Conservation (phyloP, 176 grass and related monocot genomes). For the Luzula sylvatica region DNA sequence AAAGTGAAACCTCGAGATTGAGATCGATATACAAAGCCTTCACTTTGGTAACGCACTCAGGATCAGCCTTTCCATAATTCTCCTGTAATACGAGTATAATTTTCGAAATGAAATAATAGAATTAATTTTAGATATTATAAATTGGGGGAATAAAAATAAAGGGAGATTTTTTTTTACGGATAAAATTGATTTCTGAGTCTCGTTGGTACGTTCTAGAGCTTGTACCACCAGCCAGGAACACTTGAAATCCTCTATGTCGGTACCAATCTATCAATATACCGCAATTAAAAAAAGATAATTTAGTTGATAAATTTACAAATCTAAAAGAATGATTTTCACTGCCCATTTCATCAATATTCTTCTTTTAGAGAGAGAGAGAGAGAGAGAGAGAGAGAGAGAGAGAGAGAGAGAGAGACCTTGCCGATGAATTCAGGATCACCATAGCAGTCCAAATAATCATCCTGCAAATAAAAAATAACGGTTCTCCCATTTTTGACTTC, state of each 20-base stretch:
- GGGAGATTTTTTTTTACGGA: constrained; percentile 54
- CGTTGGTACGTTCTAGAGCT: constrained; percentile 56
- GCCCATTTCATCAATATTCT: background rate
- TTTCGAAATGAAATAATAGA: background rate
- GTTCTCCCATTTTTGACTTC: no score
- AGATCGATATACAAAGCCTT: constrained; percentile 85
- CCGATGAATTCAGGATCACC: constrained; percentile 87
- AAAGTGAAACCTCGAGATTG: constrained; percentile 61
- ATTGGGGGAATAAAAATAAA: constrained; percentile 3
- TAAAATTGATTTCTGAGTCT: constrained; percentile 47
- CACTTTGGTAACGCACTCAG: constrained; percentile 79
- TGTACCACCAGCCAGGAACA: constrained; percentile 98
- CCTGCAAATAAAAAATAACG: constrained; percentile 41
- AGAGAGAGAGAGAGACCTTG: constrained; percentile 43
- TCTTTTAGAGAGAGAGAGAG: background rate
- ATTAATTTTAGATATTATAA: background rate
- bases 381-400: background rate
- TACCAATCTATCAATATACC: constrained; percentile 75
- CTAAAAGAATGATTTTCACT: background rate
- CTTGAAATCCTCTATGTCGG: constrained; percentile 93
- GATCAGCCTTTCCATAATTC: constrained; percentile 79
- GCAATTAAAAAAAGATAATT: background rate
- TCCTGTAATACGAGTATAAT: constrained; percentile 35
- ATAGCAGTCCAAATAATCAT: constrained; percentile 97
- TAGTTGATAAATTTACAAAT: background rate